phyloP scores from a whole-genome alignment of 257 asterid species.

The Solanum gracilifrons region DNA sequence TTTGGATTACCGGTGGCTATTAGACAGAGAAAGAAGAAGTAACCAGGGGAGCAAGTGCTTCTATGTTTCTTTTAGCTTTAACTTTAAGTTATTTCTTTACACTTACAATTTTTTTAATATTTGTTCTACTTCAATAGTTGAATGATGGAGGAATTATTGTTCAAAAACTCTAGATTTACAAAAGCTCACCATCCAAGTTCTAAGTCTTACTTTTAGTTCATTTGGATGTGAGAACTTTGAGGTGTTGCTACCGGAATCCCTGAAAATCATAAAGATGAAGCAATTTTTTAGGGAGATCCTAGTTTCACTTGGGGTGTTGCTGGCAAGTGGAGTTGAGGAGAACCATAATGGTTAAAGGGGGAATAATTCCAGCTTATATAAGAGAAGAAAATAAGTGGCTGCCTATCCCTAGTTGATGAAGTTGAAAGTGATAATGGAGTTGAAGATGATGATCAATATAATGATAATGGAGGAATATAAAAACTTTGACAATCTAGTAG shows the following conservation, averaged over 20 bases:
- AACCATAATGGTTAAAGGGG: background rate
- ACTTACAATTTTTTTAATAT: too few species aligned
- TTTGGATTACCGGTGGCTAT: background rate
- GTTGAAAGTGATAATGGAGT: too few species aligned
- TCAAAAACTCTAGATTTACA: background rate
- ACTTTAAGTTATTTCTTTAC: background rate
- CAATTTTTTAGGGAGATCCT: background rate
- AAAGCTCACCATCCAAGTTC: background rate
- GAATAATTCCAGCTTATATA: background rate
- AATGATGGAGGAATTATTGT: background rate
- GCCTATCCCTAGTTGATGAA: background rate
- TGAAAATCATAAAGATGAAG: too few species aligned
- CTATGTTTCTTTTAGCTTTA: background rate
- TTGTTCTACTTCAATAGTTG: background rate
- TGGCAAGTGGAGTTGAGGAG: background rate
- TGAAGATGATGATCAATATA: too few species aligned
- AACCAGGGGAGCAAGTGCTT: background rate
- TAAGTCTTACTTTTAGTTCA: background rate
- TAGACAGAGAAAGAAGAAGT: background rate
- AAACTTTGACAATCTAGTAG: too few species aligned
- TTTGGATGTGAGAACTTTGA: background rate
- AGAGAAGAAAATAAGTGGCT: background rate
- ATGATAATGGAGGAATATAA: too few species aligned
- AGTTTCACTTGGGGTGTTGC: background rate
- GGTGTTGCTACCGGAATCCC: background rate